Base-by-base conservation (phyloP, 176 grass and related monocot genomes). In the Oryza nivara region DNA sequence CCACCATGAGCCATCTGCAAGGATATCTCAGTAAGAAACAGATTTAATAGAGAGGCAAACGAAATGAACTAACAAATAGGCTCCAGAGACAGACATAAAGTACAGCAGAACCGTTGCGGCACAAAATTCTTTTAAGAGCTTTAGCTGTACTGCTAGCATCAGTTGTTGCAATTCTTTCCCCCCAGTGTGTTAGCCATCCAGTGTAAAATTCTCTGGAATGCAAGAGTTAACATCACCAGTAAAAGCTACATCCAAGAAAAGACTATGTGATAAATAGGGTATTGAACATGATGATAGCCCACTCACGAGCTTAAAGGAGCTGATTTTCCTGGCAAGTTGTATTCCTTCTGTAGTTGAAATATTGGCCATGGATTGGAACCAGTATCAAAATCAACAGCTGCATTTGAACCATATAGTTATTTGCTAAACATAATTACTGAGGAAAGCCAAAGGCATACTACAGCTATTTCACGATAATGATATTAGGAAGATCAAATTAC, bases 1-100 rank as follows among this genome's bases (percentile, higher is more conserved):
- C 96, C 96, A 82, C 96, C 93, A 91, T 98, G 96, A 76, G 96
- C 93, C 96, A 98, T 98, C 96, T 98, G 85, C 63, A 88, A 38
- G 92, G 11, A 81, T 69, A 90, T 72, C 67, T 82, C 80, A 28
- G 77, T 65, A 88, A 67, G 68, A 83, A 74, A 89, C 9, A 65
- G 2, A 89, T 67, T 75, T 75, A 67, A 82, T 51, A 58, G 12
- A 66, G 80, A 30, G 72, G 66, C 43, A 74, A 86, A 78, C 78
- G 36, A 61, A 94, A 72, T 83, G 64, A 13, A 60, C 40, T 74
- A 36, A 77, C 56, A 84, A 78, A 88, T 70, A 71, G 47, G 83
- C 5, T 70, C 47, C 72, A 52, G 34, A n/a, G 47, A 92, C 92
- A 77, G 73, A 98, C 96, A 98, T 98, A 98, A 80, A 98, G 96